Evolutionary conservation across 2,329 filamentous ascomycete species (phyloP).

Genomic region (Drechslerella stenobrocha): DNA sequence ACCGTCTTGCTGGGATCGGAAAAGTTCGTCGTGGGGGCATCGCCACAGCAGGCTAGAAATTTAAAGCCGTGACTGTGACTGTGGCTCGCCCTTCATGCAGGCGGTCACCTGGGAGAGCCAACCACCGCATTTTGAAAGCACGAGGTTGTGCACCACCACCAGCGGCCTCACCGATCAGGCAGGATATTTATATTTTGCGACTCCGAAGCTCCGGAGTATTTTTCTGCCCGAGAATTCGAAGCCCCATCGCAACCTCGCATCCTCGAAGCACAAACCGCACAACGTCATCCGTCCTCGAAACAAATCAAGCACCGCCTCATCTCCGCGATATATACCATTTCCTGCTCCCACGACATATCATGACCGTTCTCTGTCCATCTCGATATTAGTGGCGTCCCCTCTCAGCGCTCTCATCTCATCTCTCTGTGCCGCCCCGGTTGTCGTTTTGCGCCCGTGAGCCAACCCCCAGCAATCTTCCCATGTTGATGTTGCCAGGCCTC

Average conservation of each 20-base stretch:
- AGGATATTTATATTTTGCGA: slow-evolving; percentile 26
- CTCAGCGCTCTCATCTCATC: background rate
- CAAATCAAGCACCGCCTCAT: no score
- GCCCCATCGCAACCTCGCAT: background rate
- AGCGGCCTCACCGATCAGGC: slow-evolving; percentile 32
- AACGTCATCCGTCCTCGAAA: no score
- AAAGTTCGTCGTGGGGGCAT: background rate
- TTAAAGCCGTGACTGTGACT: background rate
- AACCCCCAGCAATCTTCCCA: slow-evolving; percentile 38
- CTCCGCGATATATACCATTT: no score
- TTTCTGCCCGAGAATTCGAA: no score
- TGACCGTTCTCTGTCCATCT: background rate
- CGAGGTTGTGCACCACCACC: slow-evolving; percentile 12
- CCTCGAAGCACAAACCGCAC: background rate
- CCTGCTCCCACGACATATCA: no score
- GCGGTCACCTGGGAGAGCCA: slow-evolving; percentile 42
- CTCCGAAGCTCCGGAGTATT: background rate
- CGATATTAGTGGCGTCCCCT: slow-evolving; percentile 2
- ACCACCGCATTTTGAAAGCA: slow-evolving; percentile 44
- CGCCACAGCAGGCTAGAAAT: slow-evolving; percentile 24
- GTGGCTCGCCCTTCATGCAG: slow-evolving; percentile 36
- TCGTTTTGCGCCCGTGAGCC: slow-evolving; percentile 29
- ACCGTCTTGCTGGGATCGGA: background rate
- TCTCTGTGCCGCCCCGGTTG: slow-evolving; percentile 30
- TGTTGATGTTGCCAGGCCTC: slow-evolving; percentile 39